Evolutionary conservation across 1,139 yeast genomes (phyloP), one percentile per base, ranked within the genome.

Genomic region (Yamadazyma atmosphaerica): DNA sequence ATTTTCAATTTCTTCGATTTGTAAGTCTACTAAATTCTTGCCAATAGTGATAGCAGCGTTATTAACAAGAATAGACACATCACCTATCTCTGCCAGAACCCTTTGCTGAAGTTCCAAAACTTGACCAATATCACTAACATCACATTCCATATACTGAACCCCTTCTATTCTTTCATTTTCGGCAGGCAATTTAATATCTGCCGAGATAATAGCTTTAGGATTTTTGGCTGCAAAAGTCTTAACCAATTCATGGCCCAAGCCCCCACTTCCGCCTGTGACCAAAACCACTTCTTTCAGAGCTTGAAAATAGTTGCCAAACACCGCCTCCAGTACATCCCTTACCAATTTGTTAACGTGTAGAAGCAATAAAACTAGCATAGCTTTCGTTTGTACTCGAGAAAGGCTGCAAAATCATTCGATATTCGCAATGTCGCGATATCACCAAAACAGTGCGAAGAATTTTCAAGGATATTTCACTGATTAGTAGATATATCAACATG

Each of bases 231-330:
- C 59, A 39, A 87, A 72, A 28, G 56, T 54, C 13, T 49, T 45
- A 0, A 74, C 86, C n/a, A 89, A 48, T 41, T 79, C 85, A 33
- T 61, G 62, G 0, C 97, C 97, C 17, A 90, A 65, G 0, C 97
- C 97, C 0, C 78, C 64, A 2, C 77, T 56, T 0, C 96, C 97
- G 1, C 97, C 97, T 0, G 97, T 89, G 18, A 90, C 66, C n/a
- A 88, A 59, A 0, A 82, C 83, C 10, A 84, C 63, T 50, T 86
- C 88, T 17, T 63, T 59, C 37, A 47, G 50, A 0, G 77, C 69
- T 29, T 79, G 83, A 45, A 73, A 73, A 10, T 62, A 64, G 40
- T 69, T 74, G 1, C 86, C 86, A 16, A 79, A 56, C 2, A 75
- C 30, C 2, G 59, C 33, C 27, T 68, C 65, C 2, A 77, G 67